Evolutionary conservation across 495 filamentous ascomycete species (phyloP), one percentile per base, ranked within the genome.

Genomic region (Oidiodendron maius): DNA sequence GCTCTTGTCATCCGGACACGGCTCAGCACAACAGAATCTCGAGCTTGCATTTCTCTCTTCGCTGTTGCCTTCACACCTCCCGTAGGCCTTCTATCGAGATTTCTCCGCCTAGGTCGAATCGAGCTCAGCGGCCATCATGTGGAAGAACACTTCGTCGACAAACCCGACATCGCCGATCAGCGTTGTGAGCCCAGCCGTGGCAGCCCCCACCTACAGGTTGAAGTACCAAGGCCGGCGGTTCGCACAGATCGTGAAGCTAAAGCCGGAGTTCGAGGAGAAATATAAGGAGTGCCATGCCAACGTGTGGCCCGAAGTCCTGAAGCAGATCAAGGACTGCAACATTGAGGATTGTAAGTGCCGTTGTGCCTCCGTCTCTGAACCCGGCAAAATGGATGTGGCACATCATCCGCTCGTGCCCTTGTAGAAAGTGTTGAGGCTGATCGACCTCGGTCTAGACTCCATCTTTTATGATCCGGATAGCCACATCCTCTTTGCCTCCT

Each of bases 261-360:
- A 84, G 62, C 75, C 80, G 21, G 77, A 80, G 36, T 77, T 64
- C 38, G 61, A 81, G 12, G 71, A 71, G 16, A 72, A 76, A 40
- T 89, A 89, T 65, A 89, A 87, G 58, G 71, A 83, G 63, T 78
- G 78, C 46, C 86, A 89, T 52, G 77, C 77, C 2, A 71, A 73
- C 10, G 83, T 86, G 0, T 89, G 85, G 85, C 84, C 83, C 1
- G 82, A 85, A 53, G 82, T 89, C 2, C 62, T 86, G 44, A 69
- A 78, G 61, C 80, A 85, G 63, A 87, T 91, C 57, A 76, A 77
- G 56, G 77, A 81, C 36, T 85, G 77, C 61, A 82, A 83, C 55
- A 89, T 91, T 48, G 63, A 66, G 32, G 86, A 89, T 56, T 88
- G 83, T 85, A 69, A 21, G 72, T 60, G 1, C 1, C 17, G 18